A percentile compares a stretch with the other conserved stretches of the same genome.
Evolutionary conservation across 305 asterid genomes (phyloP).

Genomic region (Solanum chacoense): DNA sequence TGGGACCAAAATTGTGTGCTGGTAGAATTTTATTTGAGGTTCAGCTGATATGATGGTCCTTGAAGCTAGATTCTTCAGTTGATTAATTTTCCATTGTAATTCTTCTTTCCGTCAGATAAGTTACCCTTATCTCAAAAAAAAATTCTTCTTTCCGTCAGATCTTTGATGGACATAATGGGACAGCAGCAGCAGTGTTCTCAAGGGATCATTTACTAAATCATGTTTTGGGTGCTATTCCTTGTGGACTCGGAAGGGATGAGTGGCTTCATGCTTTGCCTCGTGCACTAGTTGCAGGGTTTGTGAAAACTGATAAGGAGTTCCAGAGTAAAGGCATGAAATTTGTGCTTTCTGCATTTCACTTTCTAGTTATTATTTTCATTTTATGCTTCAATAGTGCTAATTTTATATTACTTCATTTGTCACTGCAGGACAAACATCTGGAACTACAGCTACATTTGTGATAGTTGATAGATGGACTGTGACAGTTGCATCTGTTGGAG

Average conservation of each 20-base stretch:
- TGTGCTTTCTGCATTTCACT: background rate
- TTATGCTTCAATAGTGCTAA: background rate
- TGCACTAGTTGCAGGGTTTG: slow-evolving; percentile 93
- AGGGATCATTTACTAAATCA: slow-evolving; percentile 57
- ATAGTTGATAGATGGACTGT: slow-evolving; percentile 84
- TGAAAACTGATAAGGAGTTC: slow-evolving; percentile 82
- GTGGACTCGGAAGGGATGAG: slow-evolving; percentile 68
- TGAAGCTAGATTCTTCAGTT: background rate
- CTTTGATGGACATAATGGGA: slow-evolving; percentile 92
- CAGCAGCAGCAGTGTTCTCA: slow-evolving; percentile 70
- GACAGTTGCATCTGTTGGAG: slow-evolving; percentile 88
- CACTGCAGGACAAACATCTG: slow-evolving; percentile 68
- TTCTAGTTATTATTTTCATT: background rate
- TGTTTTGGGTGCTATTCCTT: slow-evolving; percentile 68
- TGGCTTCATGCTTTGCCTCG: slow-evolving; percentile 92
- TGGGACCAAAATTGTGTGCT: background rate
- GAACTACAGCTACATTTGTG: slow-evolving; percentile 85
- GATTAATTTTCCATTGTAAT: background rate
- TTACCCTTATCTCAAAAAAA: too few species aligned
- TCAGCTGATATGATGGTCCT: background rate
- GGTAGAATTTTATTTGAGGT: background rate
- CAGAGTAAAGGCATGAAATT: slow-evolving; percentile 64
- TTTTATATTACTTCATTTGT: background rate
- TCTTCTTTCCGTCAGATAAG: slow-evolving; percentile 34
- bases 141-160: slow-evolving; percentile 28